Evolutionary conservation across 192 early-diverging fungal species (phyloP).

Genomic region (Irineochytrium annulatum): DNA sequence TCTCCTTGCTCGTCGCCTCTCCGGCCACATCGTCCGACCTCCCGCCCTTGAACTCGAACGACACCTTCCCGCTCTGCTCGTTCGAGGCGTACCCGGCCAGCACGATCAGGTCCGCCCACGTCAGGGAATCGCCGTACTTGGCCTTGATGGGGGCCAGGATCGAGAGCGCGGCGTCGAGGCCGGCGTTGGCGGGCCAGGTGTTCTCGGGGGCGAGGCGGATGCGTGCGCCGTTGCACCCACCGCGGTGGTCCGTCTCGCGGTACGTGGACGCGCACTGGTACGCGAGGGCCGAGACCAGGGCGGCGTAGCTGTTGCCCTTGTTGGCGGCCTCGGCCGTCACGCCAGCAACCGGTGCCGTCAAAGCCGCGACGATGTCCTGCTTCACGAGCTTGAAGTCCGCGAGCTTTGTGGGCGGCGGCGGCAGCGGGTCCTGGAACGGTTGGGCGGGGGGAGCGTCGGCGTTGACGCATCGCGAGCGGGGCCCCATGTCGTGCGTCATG

Average conservation of each 20-base stretch:
- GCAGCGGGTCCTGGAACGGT: conserved; percentile 32
- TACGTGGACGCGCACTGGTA: conserved; percentile 28
- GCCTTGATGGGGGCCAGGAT: conserved; percentile 72
- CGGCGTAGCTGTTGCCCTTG: conserved; percentile 19
- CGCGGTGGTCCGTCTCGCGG: conserved; percentile 25
- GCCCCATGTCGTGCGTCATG: conserved; percentile 29
- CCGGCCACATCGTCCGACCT: background rate
- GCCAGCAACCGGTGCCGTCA: background rate
- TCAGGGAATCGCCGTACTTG: conserved; percentile 70
- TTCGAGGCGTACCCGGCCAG: conserved; percentile 30
- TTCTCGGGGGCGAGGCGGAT: conserved; percentile 32
- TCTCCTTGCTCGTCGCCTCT: background rate
- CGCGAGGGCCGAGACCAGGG: conserved; percentile 23
- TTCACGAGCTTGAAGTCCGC: conserved; percentile 9
- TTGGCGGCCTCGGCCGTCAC: conserved; percentile 1
- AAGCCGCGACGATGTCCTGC: conserved; percentile 1
- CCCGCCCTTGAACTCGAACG: background rate
- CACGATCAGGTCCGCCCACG: conserved; percentile 62
- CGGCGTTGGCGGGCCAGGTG: conserved; percentile 69
- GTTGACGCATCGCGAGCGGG: conserved; percentile 17
- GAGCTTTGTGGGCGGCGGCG: conserved; percentile 17
- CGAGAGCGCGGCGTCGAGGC: conserved; percentile 64
- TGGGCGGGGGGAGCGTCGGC: conserved; percentile 21
- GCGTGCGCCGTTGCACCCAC: conserved; percentile 29
- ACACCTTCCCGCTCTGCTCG: background rate